Evolutionary conservation across 768 basidiomycete species (phyloP).

Genomic region (Suillus clintonianus): DNA sequence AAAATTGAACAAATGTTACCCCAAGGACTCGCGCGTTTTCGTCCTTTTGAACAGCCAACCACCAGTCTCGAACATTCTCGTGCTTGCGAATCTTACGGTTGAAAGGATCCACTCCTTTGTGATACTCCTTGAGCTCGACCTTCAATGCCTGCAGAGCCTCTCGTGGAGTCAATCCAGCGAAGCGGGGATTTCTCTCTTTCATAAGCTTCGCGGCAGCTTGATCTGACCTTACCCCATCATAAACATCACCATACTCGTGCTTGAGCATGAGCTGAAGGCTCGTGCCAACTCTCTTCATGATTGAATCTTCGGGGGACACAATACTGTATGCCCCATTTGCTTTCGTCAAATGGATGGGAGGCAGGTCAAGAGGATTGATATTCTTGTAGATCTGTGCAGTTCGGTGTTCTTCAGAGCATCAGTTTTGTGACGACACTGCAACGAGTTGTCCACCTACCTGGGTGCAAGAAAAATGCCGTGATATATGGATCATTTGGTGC

Average conservation of each 20-base stretch:
- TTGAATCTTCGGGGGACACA: no score
- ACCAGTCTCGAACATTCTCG: neutral
- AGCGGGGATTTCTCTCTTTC: constrained; percentile 1
- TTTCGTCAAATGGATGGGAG: no score
- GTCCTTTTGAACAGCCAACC: constrained; percentile 4
- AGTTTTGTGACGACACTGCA: no score
- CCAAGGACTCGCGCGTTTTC: constrained; percentile 2
- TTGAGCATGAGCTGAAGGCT: no score
- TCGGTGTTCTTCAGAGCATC: no score
- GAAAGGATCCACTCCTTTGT: constrained; percentile 4
- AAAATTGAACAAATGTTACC: neutral
- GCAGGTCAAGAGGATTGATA: no score
- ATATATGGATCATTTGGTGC: constrained; percentile 14
- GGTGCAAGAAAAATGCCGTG: no score
- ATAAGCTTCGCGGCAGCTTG: neutral
- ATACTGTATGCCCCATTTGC: no score
- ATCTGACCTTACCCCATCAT: neutral
- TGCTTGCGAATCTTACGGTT: neutral
- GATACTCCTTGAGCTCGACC: constrained; percentile 9
- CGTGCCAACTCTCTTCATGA: no score
- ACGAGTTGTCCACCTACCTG: no score
- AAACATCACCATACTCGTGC: no score
- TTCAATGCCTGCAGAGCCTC: constrained; percentile 2
- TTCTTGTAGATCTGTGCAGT: no score
- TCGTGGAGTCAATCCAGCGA: neutral